Evolutionary conservation across 495 filamentous ascomycete genomes (phyloP), one percentile per base, ranked within the genome.

Genomic region (Cenococcum geophilum): DNA sequence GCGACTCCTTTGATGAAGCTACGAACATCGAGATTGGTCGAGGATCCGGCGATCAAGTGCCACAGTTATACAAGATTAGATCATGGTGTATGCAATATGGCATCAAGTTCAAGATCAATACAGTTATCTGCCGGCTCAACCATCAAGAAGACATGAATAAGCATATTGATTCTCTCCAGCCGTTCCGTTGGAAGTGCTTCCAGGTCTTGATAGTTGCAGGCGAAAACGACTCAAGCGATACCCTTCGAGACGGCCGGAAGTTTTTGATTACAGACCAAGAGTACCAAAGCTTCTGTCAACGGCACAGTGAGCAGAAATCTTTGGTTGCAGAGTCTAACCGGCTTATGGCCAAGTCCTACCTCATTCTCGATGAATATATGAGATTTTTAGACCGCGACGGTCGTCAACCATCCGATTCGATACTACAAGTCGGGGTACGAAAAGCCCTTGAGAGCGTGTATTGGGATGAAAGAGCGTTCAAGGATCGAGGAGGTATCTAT

Each of bases 41-140:
- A 18, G 58, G 48, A 43, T 36, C 42, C 4, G 58, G 48, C 10
- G 35, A 54, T 12, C 16, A 54, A 3, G 58, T 53, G 14, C 18
- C 27, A 54, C 45, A 60, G 58, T 36, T 60, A 23, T 52, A 50
- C 49, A 52, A 21, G 18, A 42, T 54, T 35, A 2, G n/a, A 21
- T 4, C 4, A 5, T 60, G 58, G 58, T 54, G 58, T 20, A 36
- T 1, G 47, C 18, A 37, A 49, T 60, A 53, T 23, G 48, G 58
- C 10, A 60, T 60, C 22, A 60, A 60, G 58, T 54, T 60, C 58
- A 60, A 60, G 58, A 20, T 60, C 32, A 60, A 60, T 23, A 60
- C 58, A 1, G 58, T 60, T 10, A 35, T 60, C 11, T 50, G 42
- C 58, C 22, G 32, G 18, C 42, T 53, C 1, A 60, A 60, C 32